Conservation (phyloP, 139 green algal species). For the Volvox africanus region DNA sequence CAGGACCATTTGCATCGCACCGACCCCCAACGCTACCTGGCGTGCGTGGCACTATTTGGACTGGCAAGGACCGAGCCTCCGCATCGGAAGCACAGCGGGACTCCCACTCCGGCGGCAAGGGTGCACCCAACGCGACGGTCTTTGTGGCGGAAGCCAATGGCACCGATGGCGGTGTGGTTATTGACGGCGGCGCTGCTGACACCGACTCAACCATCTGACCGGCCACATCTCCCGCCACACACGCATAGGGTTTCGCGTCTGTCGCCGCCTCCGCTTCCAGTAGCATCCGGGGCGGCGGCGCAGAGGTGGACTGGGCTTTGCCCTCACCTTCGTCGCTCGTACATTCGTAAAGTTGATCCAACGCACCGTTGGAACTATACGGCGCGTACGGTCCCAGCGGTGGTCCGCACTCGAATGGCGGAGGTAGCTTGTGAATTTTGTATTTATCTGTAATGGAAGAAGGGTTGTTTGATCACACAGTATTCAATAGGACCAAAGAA, state of each 20-base stretch:
- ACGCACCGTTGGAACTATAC: background rate
- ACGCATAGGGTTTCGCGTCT: too few species aligned
- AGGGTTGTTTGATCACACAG: background rate
- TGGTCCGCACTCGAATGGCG: constrained; percentile 49
- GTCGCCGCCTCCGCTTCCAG: too few species aligned
- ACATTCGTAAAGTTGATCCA: background rate
- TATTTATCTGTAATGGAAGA: constrained; percentile 35
- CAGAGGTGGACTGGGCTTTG: background rate
- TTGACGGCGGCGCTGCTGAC: background rate
- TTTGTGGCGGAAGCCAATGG: background rate
- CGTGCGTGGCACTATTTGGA: too few species aligned
- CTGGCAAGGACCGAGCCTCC: too few species aligned
- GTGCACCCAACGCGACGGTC: background rate
- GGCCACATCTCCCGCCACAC: too few species aligned
- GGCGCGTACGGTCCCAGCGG: constrained; percentile 20
- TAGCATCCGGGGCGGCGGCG: too few species aligned
- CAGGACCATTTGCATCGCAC: too few species aligned
- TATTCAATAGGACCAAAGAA: too few species aligned
- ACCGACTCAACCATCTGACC: background rate
- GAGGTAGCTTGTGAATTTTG: constrained; percentile 51
- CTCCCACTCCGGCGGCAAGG: background rate
- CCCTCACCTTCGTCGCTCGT: constrained; percentile 31
- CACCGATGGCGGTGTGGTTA: background rate
- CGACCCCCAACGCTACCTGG: too few species aligned
- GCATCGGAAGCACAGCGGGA: background rate